A percentile compares a stretch with the other conserved stretches of the same genome.
These are phyloP conservation scores for Globisporangium solare DNA, from an alignment of 352 stramenopile genomes.

Conservation along the genomic window DNA sequence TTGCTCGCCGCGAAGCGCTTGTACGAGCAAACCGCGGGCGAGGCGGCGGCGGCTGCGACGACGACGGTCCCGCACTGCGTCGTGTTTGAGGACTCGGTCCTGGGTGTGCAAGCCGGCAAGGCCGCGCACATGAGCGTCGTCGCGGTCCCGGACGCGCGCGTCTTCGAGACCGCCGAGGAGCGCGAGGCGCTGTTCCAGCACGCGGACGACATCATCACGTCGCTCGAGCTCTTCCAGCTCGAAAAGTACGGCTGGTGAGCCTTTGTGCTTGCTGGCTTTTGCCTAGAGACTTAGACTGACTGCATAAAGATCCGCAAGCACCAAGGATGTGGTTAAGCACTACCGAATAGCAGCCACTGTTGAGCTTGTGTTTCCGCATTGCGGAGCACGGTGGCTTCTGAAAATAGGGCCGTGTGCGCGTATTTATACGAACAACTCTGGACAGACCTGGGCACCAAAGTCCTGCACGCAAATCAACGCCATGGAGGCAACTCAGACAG, in stretches of 20 bases:
- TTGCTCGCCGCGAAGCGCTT: conserved; percentile 53
- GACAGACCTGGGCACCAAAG: background rate
- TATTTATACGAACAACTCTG: background rate
- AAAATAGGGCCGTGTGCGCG: background rate
- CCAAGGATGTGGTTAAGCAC: background rate
- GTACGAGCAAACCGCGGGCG: conserved; percentile 25
- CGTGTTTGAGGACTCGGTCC: conserved; percentile 77
- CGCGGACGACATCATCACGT: conserved; percentile 60
- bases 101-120: conserved; percentile 59
- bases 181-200: conserved; percentile 42
- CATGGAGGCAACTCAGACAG: background rate
- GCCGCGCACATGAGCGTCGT: conserved; percentile 66
- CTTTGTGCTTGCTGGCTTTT: too few species aligned
- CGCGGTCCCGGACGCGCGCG: conserved; percentile 62
- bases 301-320: too few species aligned
- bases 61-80: conserved; percentile 36
- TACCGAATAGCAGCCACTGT: background rate
- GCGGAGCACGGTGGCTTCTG: too few species aligned
- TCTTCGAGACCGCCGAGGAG: conserved; percentile 45
- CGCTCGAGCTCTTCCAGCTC: conserved; percentile 52
- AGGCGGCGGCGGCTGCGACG: conserved; percentile 5
- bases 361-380: background rate
- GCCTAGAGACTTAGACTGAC: background rate
- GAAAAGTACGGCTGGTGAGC: conserved; percentile 52
- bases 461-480: background rate